These are phyloP conservation scores for Forsythia suspensa DNA, from an alignment of 257 asterid species.

Conservation along the genomic window DNA sequence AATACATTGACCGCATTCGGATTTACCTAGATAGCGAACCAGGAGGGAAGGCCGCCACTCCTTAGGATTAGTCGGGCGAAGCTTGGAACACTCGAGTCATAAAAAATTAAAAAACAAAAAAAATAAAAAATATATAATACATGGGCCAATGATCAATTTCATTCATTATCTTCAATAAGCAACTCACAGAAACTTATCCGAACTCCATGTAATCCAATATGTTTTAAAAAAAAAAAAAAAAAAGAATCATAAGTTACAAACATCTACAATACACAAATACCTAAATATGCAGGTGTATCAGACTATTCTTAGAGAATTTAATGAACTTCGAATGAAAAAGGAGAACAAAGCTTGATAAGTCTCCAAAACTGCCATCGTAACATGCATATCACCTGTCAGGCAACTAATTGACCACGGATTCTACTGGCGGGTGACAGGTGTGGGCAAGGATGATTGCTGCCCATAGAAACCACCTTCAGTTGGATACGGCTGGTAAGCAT, in stretches of 20 bases:
- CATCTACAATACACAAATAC: neutral
- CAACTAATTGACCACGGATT: neutral
- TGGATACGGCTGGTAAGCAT: constrained; percentile 50
- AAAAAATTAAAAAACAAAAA: too few species aligned
- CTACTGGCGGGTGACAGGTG: constrained; percentile 64
- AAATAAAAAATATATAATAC: too few species aligned
- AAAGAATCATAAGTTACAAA: neutral
- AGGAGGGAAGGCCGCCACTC: too few species aligned
- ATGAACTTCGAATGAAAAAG: neutral
- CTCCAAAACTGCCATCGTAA: neutral
- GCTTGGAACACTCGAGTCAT: too few species aligned
- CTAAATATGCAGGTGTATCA: neutral
- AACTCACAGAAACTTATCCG: neutral
- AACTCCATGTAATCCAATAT: neutral
- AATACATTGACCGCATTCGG: too few species aligned
- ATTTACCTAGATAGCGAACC: too few species aligned
- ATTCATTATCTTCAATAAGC: neutral
- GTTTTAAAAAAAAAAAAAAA: neutral
- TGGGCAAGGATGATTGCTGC: constrained; percentile 61
- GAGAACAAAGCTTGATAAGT: neutral
- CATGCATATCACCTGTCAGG: neutral
- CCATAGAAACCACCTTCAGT: constrained; percentile 58
- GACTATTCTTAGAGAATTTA: neutral
- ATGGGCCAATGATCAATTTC: neutral
- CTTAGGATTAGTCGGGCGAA: too few species aligned